phyloP scores from a whole-genome alignment of 2,329 filamentous ascomycete species.

The Coniosporium tulheliwenetii region DNA sequence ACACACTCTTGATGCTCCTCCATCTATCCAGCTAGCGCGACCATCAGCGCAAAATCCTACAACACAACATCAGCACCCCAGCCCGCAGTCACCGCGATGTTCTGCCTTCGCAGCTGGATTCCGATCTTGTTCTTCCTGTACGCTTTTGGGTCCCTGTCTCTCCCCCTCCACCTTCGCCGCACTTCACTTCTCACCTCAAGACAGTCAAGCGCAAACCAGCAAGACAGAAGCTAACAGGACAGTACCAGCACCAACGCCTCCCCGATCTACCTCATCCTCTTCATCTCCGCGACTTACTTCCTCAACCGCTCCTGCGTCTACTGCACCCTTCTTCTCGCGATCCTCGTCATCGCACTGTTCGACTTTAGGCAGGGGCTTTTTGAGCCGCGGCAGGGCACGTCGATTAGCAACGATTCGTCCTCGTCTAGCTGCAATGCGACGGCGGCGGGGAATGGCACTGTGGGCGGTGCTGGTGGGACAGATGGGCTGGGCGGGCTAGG shows the following conservation, averaged over 20 bases:
- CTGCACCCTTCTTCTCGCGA: slow-evolving; percentile 87
- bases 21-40: no score
- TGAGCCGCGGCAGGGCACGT: slow-evolving; percentile 41
- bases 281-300: slow-evolving; percentile 79
- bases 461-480: slow-evolving; percentile 7
- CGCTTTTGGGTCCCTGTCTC: slow-evolving; percentile 7
- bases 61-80: no score
- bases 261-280: slow-evolving; percentile 33
- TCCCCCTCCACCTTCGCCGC: background rate
- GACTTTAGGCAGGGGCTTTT: slow-evolving; percentile 91
- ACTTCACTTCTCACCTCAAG: background rate
- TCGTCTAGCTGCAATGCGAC: slow-evolving; percentile 2
- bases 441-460: slow-evolving; percentile 4
- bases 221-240: slow-evolving; percentile 3
- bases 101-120: slow-evolving; percentile 47
- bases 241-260: slow-evolving; percentile 28
- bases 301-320: slow-evolving; percentile 95
- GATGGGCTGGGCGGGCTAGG: slow-evolving; percentile 6
- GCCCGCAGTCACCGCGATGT: slow-evolving; percentile 30
- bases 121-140: slow-evolving; percentile 37
- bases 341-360: slow-evolving; percentile 92
- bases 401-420: slow-evolving; percentile 11
- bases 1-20: no score
- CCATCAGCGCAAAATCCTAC: no score
- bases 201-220: background rate